phyloP scores from a whole-genome alignment of 108 stramenopile genomes.

The Cyclotella atomus region DNA sequence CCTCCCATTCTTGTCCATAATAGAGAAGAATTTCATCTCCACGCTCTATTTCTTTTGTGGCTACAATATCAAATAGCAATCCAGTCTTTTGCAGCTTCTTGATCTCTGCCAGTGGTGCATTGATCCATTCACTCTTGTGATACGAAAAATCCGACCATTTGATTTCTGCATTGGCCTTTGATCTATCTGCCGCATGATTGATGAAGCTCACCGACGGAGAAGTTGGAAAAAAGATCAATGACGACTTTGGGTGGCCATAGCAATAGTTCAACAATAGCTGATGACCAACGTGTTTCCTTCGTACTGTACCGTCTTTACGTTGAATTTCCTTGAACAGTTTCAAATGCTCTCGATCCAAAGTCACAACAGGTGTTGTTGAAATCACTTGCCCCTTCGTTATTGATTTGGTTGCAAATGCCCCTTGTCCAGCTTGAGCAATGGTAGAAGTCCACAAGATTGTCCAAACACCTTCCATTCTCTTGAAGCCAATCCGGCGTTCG shows the following conservation, averaged over 20 bases:
- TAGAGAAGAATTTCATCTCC: conserved; percentile 22
- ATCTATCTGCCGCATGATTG: conserved; percentile 50
- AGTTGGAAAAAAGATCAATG: conserved; percentile 53
- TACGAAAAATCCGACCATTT: conserved; percentile 37
- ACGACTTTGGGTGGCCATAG: conserved; percentile 61
- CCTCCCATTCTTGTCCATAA: conserved; percentile 1
- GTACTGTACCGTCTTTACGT: background rate
- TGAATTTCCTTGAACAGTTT: background rate
- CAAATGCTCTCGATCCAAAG: conserved; percentile 14
- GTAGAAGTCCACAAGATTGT: conserved; percentile 33
- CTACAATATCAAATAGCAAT: conserved; percentile 59
- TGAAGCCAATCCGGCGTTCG: conserved; percentile 25
- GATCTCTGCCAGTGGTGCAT: conserved; percentile 14
- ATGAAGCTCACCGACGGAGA: conserved; percentile 52
- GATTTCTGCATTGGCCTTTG: conserved; percentile 46
- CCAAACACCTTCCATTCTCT: conserved; percentile 50
- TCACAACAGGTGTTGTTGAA: conserved; percentile 40
- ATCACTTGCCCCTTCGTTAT: conserved; percentile 37
- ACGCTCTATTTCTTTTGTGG: conserved; percentile 51
- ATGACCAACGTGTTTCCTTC: background rate
- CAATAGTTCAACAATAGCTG: conserved; percentile 69
- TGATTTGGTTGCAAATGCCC: conserved; percentile 38
- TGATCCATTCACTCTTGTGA: conserved; percentile 28
- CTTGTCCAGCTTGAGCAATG: conserved; percentile 33
- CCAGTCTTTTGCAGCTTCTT: conserved; percentile 11